phyloP scores from a whole-genome alignment of 2,329 filamentous ascomycete species.

The Ceratocystis ficicola region DNA sequence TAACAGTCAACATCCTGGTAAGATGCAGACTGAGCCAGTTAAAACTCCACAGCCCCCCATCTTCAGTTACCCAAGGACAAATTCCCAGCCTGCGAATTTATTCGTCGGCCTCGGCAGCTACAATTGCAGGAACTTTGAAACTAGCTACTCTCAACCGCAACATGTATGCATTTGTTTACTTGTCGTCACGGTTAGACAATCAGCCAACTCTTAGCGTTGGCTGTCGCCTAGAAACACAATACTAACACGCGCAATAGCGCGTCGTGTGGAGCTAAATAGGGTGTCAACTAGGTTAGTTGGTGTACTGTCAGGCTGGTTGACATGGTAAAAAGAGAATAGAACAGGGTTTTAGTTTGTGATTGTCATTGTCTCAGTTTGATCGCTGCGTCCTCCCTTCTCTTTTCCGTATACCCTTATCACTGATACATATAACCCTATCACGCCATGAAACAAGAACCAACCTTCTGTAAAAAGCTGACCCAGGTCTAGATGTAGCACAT shows the following conservation, averaged over 20 bases:
- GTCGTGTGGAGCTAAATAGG: neutral
- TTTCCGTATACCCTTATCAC: neutral
- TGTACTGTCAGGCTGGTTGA: neutral
- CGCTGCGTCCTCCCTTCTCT: neutral
- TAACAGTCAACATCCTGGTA: neutral
- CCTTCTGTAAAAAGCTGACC: too few relatives aligned
- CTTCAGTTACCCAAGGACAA: neutral
- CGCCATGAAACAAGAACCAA: neutral
- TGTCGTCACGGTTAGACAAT: neutral
- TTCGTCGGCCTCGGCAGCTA: neutral
- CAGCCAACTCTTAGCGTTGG: neutral
- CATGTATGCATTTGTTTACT: slow-evolving; percentile 1
- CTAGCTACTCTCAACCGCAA: neutral
- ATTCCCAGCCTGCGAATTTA: slow-evolving; percentile 7
- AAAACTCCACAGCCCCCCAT: neutral
- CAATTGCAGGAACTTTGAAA: neutral
- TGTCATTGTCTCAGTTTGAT: neutral
- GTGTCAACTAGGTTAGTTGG: neutral
- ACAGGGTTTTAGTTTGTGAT: slow-evolving; percentile 8
- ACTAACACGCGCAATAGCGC: neutral
- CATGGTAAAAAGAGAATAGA: neutral
- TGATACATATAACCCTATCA: neutral
- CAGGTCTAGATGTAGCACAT: neutral
- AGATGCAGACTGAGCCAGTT: neutral
- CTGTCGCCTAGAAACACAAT: neutral